phyloP scores from a whole-genome alignment of 371 early-diverging fungal species.

The Mortierella sp. region DNA sequence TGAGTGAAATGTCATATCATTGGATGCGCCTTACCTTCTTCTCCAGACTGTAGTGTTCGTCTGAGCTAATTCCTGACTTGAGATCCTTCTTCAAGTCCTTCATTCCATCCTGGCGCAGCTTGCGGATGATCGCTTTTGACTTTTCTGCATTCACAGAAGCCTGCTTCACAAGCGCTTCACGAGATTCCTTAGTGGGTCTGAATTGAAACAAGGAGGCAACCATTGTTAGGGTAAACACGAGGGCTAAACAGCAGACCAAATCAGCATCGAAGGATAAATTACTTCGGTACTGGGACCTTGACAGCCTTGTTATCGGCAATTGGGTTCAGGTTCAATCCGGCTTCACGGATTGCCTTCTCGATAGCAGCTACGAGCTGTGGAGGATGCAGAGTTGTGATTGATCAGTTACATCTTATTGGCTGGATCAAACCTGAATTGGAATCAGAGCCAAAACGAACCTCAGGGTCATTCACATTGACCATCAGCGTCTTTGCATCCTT shows the following conservation, averaged over 20 bases:
- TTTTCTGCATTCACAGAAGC: constrained; percentile 76
- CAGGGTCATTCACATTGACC: constrained; percentile 81
- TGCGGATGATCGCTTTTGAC: constrained; percentile 72
- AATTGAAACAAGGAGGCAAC: neutral
- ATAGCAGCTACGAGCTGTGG: constrained; percentile 72
- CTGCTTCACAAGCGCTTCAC: constrained; percentile 79
- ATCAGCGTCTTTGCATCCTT: constrained; percentile 90
- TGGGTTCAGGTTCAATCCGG: constrained; percentile 87
- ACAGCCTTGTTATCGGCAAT: constrained; percentile 75
- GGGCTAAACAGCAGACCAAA: neutral
- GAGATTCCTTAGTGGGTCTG: constrained; percentile 82
- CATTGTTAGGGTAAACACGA: neutral
- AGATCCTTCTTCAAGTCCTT: constrained; percentile 77
- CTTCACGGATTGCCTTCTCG: constrained; percentile 85
- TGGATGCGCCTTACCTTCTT: constrained; percentile 60
- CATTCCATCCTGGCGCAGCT: constrained; percentile 78
- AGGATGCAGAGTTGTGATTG: neutral
- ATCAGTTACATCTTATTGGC: neutral
- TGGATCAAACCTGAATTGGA: neutral
- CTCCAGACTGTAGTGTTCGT: constrained; percentile 69
- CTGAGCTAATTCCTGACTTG: constrained; percentile 66
- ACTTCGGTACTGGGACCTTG: constrained; percentile 90
- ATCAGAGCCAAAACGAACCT: constrained; percentile 57
- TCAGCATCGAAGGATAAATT: constrained; percentile 18
- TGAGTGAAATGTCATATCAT: too few species aligned